Evolutionary conservation across 768 basidiomycete species (phyloP), one percentile per base, ranked within the genome.

Genomic region (Infundibulicybe gibba): DNA sequence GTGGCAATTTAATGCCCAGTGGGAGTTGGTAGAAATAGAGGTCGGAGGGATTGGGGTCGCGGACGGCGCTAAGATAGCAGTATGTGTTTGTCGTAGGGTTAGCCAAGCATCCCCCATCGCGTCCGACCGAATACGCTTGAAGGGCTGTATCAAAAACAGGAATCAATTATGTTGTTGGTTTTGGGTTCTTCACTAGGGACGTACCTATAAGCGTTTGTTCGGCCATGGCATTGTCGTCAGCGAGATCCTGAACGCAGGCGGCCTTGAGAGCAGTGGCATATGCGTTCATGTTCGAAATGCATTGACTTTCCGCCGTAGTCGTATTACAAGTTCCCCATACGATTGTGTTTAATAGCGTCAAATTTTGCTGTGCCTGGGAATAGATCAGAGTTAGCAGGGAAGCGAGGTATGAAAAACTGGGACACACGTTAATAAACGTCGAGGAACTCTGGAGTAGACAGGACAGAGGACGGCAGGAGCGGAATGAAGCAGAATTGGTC

Each of bases 311-410:
- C 2, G 61, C 57, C 1, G 63, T 56, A 13, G 60, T 64, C 5
- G 87, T 87, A 54, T 90, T 84, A 62, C 91, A 94, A 0, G 85
- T 89, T 2, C 87, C 87, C 83, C 87, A 89, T 6, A 92, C 58
- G 42, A 90, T 69, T 8, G 69, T 62, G 56, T 91, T 92, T 57
- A 90, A 70, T 32, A 74, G 60, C 1, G 79, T 76, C 34, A 80
- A 58, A 63, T 87, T 82, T 2, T 62, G 58, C 64, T 87, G 85
- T 32, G 83, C 81, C 87, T 90, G 48, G 32, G 20, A 11, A 31
- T 17, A 42, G 54, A 40, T 33, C 19, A 41, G 30, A 12, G 15
- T 21, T 10, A 16, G 50, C 13, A 17, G 32, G 14, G 32, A 16
- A 32, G 25, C 10, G 25, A 35, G 4, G 8, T 25, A 21, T 25